phyloP scores from a whole-genome alignment of 1,139 yeast genomes.

The Chernovozyma aurita region DNA sequence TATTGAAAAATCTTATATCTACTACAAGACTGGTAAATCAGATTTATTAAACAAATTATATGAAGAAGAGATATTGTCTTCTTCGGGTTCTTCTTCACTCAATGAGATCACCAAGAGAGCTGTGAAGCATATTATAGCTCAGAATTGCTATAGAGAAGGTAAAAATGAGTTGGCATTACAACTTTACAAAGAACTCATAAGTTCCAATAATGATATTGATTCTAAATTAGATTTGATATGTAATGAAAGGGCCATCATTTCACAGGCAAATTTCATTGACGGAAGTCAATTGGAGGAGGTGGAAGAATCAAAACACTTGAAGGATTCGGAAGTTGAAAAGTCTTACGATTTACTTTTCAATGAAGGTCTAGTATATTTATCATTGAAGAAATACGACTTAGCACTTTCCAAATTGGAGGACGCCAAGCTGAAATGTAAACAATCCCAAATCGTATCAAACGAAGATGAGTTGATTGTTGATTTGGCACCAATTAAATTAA shows the following conservation, averaged over 20 bases:
- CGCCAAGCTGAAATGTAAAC: slow-evolving; percentile 42
- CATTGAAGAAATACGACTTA: slow-evolving; percentile 34
- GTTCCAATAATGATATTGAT: slow-evolving; percentile 31
- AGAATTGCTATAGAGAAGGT: slow-evolving; percentile 70
- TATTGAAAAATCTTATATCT: slow-evolving; percentile 64
- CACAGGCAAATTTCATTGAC: slow-evolving; percentile 39
- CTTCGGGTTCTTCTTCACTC: slow-evolving; percentile 7
- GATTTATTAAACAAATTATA: slow-evolving; percentile 39
- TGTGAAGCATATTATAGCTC: slow-evolving; percentile 75
- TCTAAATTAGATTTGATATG: slow-evolving; percentile 55
- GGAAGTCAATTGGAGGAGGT: not conserved
- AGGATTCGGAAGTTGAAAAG: slow-evolving; percentile 7
- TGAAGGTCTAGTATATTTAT: slow-evolving; percentile 53
- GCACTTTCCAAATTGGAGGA: slow-evolving; percentile 47
- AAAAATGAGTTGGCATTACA: slow-evolving; percentile 48
- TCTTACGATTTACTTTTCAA: slow-evolving; percentile 53
- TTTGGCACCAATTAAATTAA: slow-evolving; percentile 61
- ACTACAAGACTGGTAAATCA: slow-evolving; percentile 58
- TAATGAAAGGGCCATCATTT: slow-evolving; percentile 65
- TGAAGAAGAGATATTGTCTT: slow-evolving; percentile 13
- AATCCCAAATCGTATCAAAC: slow-evolving; percentile 33
- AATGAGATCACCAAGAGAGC: slow-evolving; percentile 37
- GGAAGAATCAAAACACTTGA: slow-evolving; percentile 5
- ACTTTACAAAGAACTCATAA: slow-evolving; percentile 51
- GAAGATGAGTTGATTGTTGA: slow-evolving; percentile 43